Evolutionary conservation across 345 rosid species (phyloP), one percentile per base, ranked within the genome.

Genomic region (Hibiscus trionum): DNA sequence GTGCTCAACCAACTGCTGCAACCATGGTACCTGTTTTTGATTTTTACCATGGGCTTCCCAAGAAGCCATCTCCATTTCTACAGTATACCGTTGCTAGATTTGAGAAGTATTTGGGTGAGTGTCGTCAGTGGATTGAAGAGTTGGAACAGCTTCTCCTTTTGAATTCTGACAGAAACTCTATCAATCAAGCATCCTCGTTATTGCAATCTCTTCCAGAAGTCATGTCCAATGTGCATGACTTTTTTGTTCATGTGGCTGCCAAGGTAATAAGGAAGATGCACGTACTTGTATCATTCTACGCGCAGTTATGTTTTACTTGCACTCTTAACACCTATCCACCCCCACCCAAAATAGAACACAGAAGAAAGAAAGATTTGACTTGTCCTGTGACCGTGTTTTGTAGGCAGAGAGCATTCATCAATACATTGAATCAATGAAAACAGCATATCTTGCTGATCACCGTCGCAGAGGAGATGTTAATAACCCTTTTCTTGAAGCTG

Each of bases 401-500:
- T 74, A 95, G 99, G 98, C 82, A 67, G 99, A 95, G 82, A 82
- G 87, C 79, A 89, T 90, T 83, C 97, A 95, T 77, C 97, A 95
- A 24, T 86, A 88, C 76, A 90, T 95, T 53, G 96, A 88, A 79
- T 87, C 99, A 29, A 89, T 92, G 99, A 92, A 59, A 79, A 77
- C 82, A 42, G 93, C 96, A 27, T 95, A 89, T 85, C 97, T 95
- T 50, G 90, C 89, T 75, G 96, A 90, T 71, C 99, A 92, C 77
- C 91, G 93, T 2, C 87, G 82, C 15, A 88, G 88, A 79, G 99
- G 99, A 69, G 91, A 88, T 71, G 82, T 78, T 46, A 84, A 81
- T 75, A 87, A 95, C 77, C 98, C 99, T 7, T 95, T 95, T 82
- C 94, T 95, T 68, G 99, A 90, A 77, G 99, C 99, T 70, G 98